Evolutionary conservation across 2,329 filamentous ascomycete species (phyloP), one percentile per base, ranked within the genome.

Genomic region (Trichothecium roseum): DNA sequence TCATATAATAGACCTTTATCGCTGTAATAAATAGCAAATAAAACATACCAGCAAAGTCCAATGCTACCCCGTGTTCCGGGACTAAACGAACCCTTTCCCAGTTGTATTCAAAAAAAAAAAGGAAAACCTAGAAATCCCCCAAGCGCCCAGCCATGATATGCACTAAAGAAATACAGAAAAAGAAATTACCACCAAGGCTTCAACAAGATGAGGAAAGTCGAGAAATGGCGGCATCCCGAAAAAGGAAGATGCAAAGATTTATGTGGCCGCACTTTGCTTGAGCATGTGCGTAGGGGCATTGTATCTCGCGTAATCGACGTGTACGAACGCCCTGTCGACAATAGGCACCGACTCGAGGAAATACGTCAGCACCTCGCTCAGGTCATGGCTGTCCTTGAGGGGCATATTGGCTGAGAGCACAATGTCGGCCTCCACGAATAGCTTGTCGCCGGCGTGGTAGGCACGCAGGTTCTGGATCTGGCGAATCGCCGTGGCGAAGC

Each of bases 381-480:
- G 59, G 55, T 93, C 85, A 57, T 93, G 85, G 44, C 77, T 84
- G 54, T 91, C 84, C 47, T 83, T 77, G 44, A 93, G 61, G 18
- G 73, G 78, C 39, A 81, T 85, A 43, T 74, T 72, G 46, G 84
- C 79, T 42, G 87, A 84, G 29, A 93, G 69, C 24, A 93, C 83
- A 44, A 91, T 82, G 54, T 93, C 85, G 9, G 89, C 84, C 51
- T 73, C 69, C 18, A 89, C 83, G 43, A 85, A 87, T 39, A 91
- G 68, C 63, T 87, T 88, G 55, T 91, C 85, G 18, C 85, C 85
- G 0, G 80, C 78, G 50, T 93, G 85, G 53, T 91, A 93, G 2
- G 85, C 85, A 45, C 87, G 80, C 37, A 91, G 62, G 22, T 85
- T 85, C 53, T 91, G 85, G 41, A 93, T 91, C 53, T 85, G 80